Evolutionary conservation across 2,329 filamentous ascomycete species (phyloP), one percentile per base, ranked within the genome.

Genomic region (Xylariales sp.): DNA sequence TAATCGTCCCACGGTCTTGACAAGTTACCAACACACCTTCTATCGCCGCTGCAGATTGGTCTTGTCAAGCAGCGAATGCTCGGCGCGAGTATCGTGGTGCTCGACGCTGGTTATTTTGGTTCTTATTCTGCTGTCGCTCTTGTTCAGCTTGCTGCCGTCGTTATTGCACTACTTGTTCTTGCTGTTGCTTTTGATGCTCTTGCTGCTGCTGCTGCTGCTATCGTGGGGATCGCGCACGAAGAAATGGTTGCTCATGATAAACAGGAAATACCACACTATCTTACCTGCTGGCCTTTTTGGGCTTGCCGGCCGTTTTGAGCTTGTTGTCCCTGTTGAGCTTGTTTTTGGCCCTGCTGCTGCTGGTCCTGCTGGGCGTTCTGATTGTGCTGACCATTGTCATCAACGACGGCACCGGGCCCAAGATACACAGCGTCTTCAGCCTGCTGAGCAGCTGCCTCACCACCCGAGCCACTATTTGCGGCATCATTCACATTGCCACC

Each of bases 311-410:
- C 31, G 5, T 18, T 11, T 5, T 33, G 5, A 5, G 5, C 3
- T n/a, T 27, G 24, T 14, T 11, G 5, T 7, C 31, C 31, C 3
- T 19, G 6, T 5, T 11, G 5, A 3, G 5, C 14, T 12, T 27
- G 24, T 27, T 27, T 7, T 8, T 12, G 8, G 8, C 12, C 8
- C 12, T 27, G 24, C 7, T 12, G 8, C 24, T 27, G 24, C 12
- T 32, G 29, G 15, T 14, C 29, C 5, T 19, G 5, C 2, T 19
- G 6, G 14, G n/a, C 31, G 31, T 11, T 11, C 6, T 33, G 5
- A 7, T 45, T 41, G 8, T 46, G 48, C 5, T 50, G 45, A 7
- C 47, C 45, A 8, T 38, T 45, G 34, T 48, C n/a, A n/a, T n/a
- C n/a, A n/a, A n/a, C n/a, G n/a, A n/a, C n/a, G n/a, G n/a, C n/a